Base-by-base conservation (phyloP, 73 alveolate species). In the Diophrys sp. region DNA sequence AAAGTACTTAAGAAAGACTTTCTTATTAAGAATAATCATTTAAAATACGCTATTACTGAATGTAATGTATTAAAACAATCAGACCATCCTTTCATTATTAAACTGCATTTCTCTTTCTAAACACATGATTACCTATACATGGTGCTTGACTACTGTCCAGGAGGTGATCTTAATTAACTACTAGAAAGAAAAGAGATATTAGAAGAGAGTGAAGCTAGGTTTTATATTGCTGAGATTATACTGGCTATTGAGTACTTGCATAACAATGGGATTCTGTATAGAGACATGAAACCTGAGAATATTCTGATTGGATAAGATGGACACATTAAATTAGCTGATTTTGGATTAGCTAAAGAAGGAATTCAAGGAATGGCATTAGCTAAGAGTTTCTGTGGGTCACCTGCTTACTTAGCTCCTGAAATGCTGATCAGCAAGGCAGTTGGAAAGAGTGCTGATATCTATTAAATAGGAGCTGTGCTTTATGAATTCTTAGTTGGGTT, bases 41-140 rank as follows among this genome's bases (percentile, higher is more conserved):
- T n/a, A n/a, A n/a, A n/a, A n/a, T n/a, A n/a, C n/a, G n/a, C n/a
- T n/a, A n/a, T n/a, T 25, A 87, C 95, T 34, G 98, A 96, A 79
- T 86, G 94, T 56, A 88, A 94, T 74, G 90, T 88, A 11, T 79
- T 94, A 11, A 94, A 91, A 75, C 28, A 54, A 56, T 78, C 93
- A 34, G 84, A 89, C 70, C 92, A 85, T 90, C 98, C 98, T 34
- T 96, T 90, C 75, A 94, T 96, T 18, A 91, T 92, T 18, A 79
- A 90, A 66, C 93, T 96, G 24, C 84, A 87, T 56, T 94, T 79
- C 78, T 69, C 98, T 29, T 96, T 92, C 87, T 91, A 96, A 87
- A 95, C 98, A 8, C 95, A 88, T 44, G 94, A 89, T 27, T 78
- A 95, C 81, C 87, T 96, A 30, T 96, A 94, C 77, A 89, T 96